phyloP scores from a whole-genome alignment of 2,329 filamentous ascomycete species.

The Elsinoe australis region DNA sequence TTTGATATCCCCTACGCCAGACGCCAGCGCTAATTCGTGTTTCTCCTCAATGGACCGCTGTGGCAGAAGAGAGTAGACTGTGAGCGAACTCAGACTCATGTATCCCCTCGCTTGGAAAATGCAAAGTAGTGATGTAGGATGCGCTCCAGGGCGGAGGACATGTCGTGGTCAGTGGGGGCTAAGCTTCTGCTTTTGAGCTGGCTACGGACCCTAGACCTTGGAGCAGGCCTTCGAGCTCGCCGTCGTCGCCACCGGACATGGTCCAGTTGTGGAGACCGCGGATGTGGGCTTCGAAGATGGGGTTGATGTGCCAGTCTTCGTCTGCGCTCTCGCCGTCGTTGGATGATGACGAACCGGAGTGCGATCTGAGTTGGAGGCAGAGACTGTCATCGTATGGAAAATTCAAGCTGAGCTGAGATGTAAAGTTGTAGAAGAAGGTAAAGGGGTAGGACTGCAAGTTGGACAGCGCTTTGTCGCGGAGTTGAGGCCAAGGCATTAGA shows the following conservation, averaged over 20 bases:
- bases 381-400: slow-evolving; percentile 76
- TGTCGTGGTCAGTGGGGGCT: too few species aligned
- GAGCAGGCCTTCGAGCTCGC: slow-evolving; percentile 12
- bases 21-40: slow-evolving; percentile 7
- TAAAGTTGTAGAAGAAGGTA: slow-evolving; percentile 77
- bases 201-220: slow-evolving; percentile 10
- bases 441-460: slow-evolving; percentile 55
- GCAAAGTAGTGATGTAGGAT: too few species aligned
- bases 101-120: too few species aligned
- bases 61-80: not conserved
- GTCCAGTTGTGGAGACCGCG: slow-evolving; percentile 73
- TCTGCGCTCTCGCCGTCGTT: slow-evolving; percentile 26
- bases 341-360: slow-evolving; percentile 18
- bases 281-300: slow-evolving; percentile 76
- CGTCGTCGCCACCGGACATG: slow-evolving; percentile 48
- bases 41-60: not conserved
- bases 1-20: slow-evolving; percentile 7
- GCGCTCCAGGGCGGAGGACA: too few species aligned
- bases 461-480: slow-evolving; percentile 56
- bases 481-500: slow-evolving; percentile 67
- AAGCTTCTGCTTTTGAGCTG: not conserved
- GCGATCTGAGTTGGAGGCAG: slow-evolving; percentile 44
- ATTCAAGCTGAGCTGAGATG: slow-evolving; percentile 65
- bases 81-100: too few species aligned
- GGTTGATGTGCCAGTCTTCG: slow-evolving; percentile 71